These are phyloP conservation scores for Draba incana DNA, from an alignment of 345 rosid species.

Conservation along the genomic window DNA sequence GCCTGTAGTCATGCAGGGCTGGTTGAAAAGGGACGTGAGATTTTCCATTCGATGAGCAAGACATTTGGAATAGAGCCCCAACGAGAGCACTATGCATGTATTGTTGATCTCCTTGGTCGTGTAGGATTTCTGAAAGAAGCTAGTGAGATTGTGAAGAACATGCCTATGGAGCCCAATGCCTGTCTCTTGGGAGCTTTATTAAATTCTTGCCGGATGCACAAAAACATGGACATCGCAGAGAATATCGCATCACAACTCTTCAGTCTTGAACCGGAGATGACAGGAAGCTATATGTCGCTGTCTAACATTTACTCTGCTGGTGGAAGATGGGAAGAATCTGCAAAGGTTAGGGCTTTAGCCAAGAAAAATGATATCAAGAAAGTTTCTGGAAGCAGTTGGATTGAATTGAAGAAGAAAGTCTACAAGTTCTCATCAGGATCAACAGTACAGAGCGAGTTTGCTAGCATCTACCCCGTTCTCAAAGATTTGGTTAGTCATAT, in stretches of 20 bases:
- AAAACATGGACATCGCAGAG: conserved; percentile 51
- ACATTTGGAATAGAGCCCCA: conserved; percentile 53
- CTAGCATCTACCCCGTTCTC: conserved; percentile 36
- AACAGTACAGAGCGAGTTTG: conserved; percentile 26
- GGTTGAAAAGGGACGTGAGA: conserved; percentile 54
- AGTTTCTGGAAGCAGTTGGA: conserved; percentile 71
- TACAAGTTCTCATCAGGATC: conserved; percentile 56
- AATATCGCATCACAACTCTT: conserved; percentile 48
- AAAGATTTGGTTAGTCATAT: conserved; percentile 35
- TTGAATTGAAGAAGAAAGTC: conserved; percentile 56
- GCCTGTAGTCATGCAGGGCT: conserved; percentile 82
- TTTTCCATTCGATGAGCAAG: conserved; percentile 50
- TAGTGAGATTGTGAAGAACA: conserved; percentile 53
- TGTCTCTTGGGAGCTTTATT: conserved; percentile 73
- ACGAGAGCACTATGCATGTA: conserved; percentile 72
- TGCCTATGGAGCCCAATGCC: conserved; percentile 67
- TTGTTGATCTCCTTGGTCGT: conserved; percentile 78
- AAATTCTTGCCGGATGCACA: conserved; percentile 74
- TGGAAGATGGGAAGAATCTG: conserved; percentile 76
- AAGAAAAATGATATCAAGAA: conserved; percentile 73
- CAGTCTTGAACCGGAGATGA: conserved; percentile 41
- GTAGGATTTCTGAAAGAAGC: conserved; percentile 69
- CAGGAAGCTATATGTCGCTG: conserved; percentile 64
- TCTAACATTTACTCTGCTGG: conserved; percentile 69
- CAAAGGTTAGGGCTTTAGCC: conserved; percentile 59